A percentile compares a stretch with the other conserved stretches of the same genome.
Evolutionary conservation across 78 protist genomes (phyloP).

Genomic region (Protostelium mycophagum): DNA sequence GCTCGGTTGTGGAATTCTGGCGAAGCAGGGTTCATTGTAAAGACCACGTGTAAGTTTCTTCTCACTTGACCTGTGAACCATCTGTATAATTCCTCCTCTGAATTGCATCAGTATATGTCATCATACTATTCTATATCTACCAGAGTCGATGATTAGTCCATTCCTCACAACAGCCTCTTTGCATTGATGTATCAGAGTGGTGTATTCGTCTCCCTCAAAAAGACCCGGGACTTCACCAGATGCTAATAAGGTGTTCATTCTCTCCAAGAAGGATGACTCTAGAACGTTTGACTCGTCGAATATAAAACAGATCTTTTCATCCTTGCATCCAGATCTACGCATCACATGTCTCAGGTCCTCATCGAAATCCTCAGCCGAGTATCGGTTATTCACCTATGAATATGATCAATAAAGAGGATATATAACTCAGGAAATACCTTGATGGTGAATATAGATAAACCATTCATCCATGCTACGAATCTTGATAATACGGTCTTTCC

Average conservation of each 20-base stretch:
- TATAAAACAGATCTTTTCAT: conserved; percentile 92
- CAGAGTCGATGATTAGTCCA: conserved; percentile 65
- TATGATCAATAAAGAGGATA: not conserved
- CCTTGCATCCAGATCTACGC: conserved; percentile 89
- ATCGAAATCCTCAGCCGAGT: conserved; percentile 88
- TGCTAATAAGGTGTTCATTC: conserved; percentile 96
- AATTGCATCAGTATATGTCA: too few relatives aligned
- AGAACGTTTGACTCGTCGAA: conserved; percentile 94
- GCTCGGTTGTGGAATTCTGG: conserved; percentile 87
- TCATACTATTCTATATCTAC: too few relatives aligned
- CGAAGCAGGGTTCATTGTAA: conserved; percentile 95
- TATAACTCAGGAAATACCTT: conserved; percentile 18
- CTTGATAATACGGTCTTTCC: conserved; percentile 90
- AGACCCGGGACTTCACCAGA: conserved; percentile 96
- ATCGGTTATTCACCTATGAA: conserved; percentile 51
- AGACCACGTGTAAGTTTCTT: conserved; percentile 93
- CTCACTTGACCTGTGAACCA: conserved; percentile 41
- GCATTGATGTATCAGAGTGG: conserved; percentile 69
- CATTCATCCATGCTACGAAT: conserved; percentile 90
- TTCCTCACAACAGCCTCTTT: conserved; percentile 63
- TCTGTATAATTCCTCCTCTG: too few relatives aligned
- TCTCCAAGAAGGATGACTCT: conserved; percentile 93
- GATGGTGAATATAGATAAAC: conserved; percentile 69
- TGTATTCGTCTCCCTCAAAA: conserved; percentile 93
- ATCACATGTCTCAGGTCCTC: conserved; percentile 90